These are phyloP conservation scores for Fusarium sp. DNA, from an alignment of 2,329 filamentous ascomycete genomes.

Conservation along the genomic window DNA sequence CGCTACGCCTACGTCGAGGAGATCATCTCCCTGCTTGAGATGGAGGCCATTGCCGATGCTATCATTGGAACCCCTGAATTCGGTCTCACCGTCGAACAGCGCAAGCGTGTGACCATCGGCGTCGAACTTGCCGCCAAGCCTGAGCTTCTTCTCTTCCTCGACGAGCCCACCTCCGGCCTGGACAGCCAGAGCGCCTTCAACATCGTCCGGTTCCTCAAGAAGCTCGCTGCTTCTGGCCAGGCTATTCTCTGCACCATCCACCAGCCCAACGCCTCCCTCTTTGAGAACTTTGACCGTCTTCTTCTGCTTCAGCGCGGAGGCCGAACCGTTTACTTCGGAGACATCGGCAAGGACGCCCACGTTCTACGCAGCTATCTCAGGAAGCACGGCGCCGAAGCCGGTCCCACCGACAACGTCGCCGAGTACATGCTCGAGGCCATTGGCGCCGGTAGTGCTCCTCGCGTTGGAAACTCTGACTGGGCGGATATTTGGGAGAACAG, in stretches of 20 bases:
- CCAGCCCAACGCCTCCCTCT: slow-evolving; percentile 86
- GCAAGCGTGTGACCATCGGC: slow-evolving; percentile 87
- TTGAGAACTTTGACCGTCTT: slow-evolving; percentile 88
- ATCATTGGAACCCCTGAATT: slow-evolving; percentile 71
- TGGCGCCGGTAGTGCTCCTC: slow-evolving; percentile 77
- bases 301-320: slow-evolving; percentile 82
- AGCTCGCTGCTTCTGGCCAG: slow-evolving; percentile 81
- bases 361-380: slow-evolving; percentile 73
- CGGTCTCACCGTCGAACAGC: slow-evolving; percentile 74
- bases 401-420: slow-evolving; percentile 67
- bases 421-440: slow-evolving; percentile 91
- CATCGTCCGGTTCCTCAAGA: slow-evolving; percentile 81
- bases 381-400: slow-evolving; percentile 69
- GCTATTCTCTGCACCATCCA: slow-evolving; percentile 93
- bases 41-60: slow-evolving; percentile 68
- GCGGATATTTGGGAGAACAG: slow-evolving; percentile 81
- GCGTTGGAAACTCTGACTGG: slow-evolving; percentile 81
- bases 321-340: slow-evolving; percentile 85
- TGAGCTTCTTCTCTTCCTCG: slow-evolving; percentile 79
- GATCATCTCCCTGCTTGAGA: slow-evolving; percentile 68
- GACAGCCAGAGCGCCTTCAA: slow-evolving; percentile 74
- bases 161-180: slow-evolving; percentile 81
- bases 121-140: slow-evolving; percentile 89
- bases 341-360: slow-evolving; percentile 80
- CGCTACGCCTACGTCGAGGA: slow-evolving; percentile 71